Percentiles rank a stretch among this genome's conserved stretches.
phyloP scores from a whole-genome alignment of 306 rosid species.

The Quercus ilex region DNA sequence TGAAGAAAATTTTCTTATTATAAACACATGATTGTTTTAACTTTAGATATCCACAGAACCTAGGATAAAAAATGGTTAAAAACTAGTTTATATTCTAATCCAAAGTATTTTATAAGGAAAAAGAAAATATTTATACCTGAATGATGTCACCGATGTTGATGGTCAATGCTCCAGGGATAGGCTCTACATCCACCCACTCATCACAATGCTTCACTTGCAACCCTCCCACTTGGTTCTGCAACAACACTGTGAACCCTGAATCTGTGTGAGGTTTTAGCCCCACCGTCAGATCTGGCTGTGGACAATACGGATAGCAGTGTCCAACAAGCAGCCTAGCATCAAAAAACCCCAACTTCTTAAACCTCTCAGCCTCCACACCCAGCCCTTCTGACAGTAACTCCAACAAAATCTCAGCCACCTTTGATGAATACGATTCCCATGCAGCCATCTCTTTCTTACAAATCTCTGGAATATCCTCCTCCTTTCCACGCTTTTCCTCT shows the following conservation, averaged over 20 bases:
- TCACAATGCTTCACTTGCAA: not conserved
- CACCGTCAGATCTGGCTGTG: not conserved
- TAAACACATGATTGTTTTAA: too few species aligned
- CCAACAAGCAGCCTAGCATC: not conserved
- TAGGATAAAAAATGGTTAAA: too few species aligned
- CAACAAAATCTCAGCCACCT: not conserved
- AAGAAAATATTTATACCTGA: not conserved
- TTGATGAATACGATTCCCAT: not conserved
- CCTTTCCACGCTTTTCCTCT: not conserved
- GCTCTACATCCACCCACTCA: not conserved
- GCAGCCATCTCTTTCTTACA: not conserved
- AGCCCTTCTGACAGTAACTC: not conserved
- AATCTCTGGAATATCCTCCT: not conserved
- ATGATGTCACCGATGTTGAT: not conserved
- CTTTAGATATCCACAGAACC: too few species aligned
- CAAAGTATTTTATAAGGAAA: too few species aligned
- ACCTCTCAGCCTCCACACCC: not conserved
- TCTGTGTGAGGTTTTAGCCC: not conserved
- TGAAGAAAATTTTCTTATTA: too few species aligned
- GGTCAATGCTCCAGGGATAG: not conserved
- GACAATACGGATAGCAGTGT: not conserved
- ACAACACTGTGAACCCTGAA: not conserved
- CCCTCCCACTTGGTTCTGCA: not conserved
- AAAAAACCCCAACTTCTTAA: not conserved
- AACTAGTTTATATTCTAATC: too few species aligned